These are phyloP conservation scores for Neurospora sp. DNA, from an alignment of 495 filamentous ascomycete species.

Conservation along the genomic window DNA sequence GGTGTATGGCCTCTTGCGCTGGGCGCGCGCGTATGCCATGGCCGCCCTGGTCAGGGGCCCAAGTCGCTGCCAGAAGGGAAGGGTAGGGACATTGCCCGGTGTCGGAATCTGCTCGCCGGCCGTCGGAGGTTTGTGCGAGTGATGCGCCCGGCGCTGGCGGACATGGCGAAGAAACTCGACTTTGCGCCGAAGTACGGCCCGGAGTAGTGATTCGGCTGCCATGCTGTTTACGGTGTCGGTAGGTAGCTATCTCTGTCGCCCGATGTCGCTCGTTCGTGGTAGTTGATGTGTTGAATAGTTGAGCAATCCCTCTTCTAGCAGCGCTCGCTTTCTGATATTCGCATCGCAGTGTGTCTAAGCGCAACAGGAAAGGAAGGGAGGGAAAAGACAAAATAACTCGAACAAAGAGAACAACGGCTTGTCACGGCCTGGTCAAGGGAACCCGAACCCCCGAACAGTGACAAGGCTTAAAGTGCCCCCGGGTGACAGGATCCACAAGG, in stretches of 20 bases:
- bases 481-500: not conserved
- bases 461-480: not conserved
- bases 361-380: not conserved
- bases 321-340: not conserved
- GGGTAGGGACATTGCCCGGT: constrained; percentile 33
- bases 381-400: not conserved
- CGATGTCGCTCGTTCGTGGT: not conserved
- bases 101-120: constrained; percentile 28
- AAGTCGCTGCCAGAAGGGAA: constrained; percentile 41
- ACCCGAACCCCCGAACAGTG: not conserved
- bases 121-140: constrained; percentile 6
- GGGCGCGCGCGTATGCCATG: constrained; percentile 59
- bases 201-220: constrained; percentile 8
- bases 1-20: constrained; percentile 57
- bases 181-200: constrained; percentile 14
- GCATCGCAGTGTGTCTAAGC: not conserved
- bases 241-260: not conserved
- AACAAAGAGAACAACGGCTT: not conserved
- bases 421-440: not conserved
- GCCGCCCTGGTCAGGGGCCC: constrained; percentile 52
- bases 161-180: constrained; percentile 9
- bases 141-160: constrained; percentile 18
- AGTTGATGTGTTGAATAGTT: not conserved
- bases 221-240: constrained; percentile 1
- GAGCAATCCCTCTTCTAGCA: not conserved